Evolutionary conservation across 768 basidiomycete genomes (phyloP), one percentile per base, ranked within the genome.

Genomic region (Termitomyces sp.): DNA sequence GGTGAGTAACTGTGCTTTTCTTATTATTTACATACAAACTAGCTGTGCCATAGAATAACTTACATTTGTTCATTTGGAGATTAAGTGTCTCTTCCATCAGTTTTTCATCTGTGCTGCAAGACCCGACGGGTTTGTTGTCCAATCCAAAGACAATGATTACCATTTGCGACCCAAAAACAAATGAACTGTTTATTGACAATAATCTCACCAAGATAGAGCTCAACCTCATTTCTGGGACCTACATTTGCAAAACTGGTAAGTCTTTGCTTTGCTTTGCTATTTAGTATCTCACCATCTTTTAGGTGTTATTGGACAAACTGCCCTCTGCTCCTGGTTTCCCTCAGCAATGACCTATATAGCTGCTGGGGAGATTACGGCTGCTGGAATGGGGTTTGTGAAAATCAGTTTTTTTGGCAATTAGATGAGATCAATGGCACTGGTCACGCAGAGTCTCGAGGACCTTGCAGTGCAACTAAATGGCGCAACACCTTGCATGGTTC

Each of bases 181-280:
- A 30, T 36, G 48, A 54, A 22, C 10, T 33, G 12, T 61, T 64
- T 20, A 58, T 61, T 2, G 65, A 67, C 43, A 61, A 66, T 44
- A 20, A 20, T 3, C 50, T 67, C 10, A 48, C 61, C 13, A 43
- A 57, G 2, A 53, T 51, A n/a, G 61, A 61, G 16, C 6, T 40
- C 6, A 22, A 13, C 32, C 32, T 48, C 28, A n/a, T 48, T 12
- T 32, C 28, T 32, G 28, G 28, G 18, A 9, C n/a, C 47, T 48
- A 48, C 10, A 4, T 2, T 20, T 48, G 30, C 7, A 4, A 7
- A n/a, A 32, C 47, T 12, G 4, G 47, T 48, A 48, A 20, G 47
- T 13, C 44, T 9, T 47, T 10, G 10, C 18, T 20, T 33, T 12
- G 33, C 8, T 47, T 47, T 47, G 1, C 46, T 47, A 47, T n/a